Evolutionary conservation across 805 yeast species (phyloP), one percentile per base, ranked within the genome.

Genomic region (Pichia cabralensis): DNA sequence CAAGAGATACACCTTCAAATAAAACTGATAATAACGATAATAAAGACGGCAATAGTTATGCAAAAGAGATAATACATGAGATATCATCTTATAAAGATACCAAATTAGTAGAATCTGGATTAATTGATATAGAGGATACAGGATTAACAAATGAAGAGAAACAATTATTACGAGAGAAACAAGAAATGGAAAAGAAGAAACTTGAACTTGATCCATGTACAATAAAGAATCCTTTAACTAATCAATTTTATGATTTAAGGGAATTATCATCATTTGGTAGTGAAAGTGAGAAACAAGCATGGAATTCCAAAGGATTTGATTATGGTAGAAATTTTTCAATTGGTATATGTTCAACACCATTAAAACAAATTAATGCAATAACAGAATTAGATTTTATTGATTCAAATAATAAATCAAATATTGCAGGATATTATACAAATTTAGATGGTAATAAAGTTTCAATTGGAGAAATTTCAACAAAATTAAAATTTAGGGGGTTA

Each of bases 241-340:
- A 61, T 26, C 73, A 69, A 11, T 69, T 64, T 40, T 68, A 61
- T 36, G 74, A 70, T 39, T 49, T 69, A 18, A 40, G 67, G 2
- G 57, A 64, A 3, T 50, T 69, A 31, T 55, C 64, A 4, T 44
- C 55, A 12, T 16, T 46, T 19, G 51, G 54, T 1, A 35, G 44
- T 22, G 58, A 55, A 18, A 55, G 57, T 10, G 40, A 50, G 29
- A 42, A 53, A 5, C 54, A 58, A 41, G 70, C 78, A 17, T 83
- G 88, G 84, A 56, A 64, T 26, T 75, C 88, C 3, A 69, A 67
- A 40, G 94, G 94, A 1, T 69, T 67, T 52, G 92, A 79, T 43
- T 72, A 71, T 46, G 76, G 76, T 19, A 63, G 60, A 31, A 86
- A 86, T 56, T 86, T 79, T 59, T 80, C 89, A 1, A 45, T 80